A percentile compares a stretch with the other conserved stretches of the same genome.
Conservation (phyloP, 148 eudicot species). For the Vaccinium corymbosum region DNA sequence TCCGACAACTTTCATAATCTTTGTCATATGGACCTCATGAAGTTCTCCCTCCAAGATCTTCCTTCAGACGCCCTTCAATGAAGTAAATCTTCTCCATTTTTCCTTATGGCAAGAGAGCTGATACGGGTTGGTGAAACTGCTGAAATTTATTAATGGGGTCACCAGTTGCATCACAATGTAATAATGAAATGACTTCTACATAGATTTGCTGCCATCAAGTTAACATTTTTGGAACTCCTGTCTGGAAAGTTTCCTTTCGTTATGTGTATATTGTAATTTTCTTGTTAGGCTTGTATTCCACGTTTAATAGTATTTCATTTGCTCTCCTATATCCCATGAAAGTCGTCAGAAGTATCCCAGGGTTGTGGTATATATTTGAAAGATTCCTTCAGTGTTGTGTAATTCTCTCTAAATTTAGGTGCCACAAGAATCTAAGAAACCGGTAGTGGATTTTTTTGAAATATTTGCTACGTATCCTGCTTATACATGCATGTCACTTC, state of each 20-base stretch:
- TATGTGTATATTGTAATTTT: background rate
- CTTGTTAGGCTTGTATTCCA: background rate
- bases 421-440: too few species aligned
- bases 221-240: background rate
- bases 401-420: too few species aligned
- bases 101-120: background rate
- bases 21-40: slow-evolving; percentile 32
- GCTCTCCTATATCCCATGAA: too few species aligned
- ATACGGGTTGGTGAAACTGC: background rate
- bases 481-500: too few species aligned
- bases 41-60: slow-evolving; percentile 28
- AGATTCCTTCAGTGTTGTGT: too few species aligned
- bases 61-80: too few species aligned
- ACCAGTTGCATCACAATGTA: slow-evolving; percentile 31
- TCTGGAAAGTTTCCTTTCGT: background rate
- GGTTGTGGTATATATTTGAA: too few species aligned
- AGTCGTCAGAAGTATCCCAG: too few species aligned
- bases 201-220: background rate
- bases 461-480: too few species aligned
- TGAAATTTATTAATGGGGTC: slow-evolving; percentile 1
- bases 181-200: background rate
- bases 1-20: slow-evolving; percentile 23
- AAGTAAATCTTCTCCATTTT: background rate
- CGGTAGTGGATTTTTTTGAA: too few species aligned
- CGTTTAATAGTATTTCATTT: too few species aligned